A percentile compares a stretch with the other conserved stretches of the same genome.
These are phyloP conservation scores for Macrotyloma uniflorum DNA, from an alignment of 306 rosid genomes.

Conservation along the genomic window DNA sequence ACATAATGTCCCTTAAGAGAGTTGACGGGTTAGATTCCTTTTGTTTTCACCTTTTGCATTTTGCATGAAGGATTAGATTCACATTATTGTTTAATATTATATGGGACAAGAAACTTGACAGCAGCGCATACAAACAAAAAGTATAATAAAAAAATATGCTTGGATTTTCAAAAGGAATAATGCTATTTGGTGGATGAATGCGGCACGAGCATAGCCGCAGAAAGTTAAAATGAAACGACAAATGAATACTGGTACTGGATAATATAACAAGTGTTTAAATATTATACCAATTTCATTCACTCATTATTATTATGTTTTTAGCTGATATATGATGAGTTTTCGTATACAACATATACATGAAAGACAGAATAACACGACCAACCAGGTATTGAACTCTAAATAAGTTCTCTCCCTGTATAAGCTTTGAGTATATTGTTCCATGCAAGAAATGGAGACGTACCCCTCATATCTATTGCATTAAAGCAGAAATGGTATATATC, in stretches of 20 bases:
- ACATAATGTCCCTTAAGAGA: constrained; percentile 13
- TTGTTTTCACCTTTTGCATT: constrained; percentile 8
- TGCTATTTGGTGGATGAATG: constrained; percentile 6
- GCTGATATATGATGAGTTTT: no score
- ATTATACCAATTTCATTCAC: not conserved
- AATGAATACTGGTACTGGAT: not conserved
- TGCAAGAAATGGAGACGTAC: not conserved
- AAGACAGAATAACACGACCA: no score
- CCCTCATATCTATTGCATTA: not conserved
- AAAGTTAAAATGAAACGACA: constrained; percentile 1
- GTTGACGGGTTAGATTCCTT: constrained; percentile 31
- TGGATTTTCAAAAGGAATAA: constrained; percentile 20
- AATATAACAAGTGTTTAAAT: not conserved
- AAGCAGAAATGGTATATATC: not conserved
- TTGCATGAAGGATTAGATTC: constrained; percentile 35
- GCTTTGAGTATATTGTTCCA: not conserved
- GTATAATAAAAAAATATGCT: not conserved
- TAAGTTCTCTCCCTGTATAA: not conserved
- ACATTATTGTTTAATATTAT: constrained; percentile 13
- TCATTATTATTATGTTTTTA: no score
- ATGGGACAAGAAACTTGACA: constrained; percentile 30
- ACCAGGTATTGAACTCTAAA: not conserved
- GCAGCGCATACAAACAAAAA: constrained; percentile 26
- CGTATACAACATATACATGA: no score
- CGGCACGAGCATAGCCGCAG: constrained; percentile 3